These are phyloP conservation scores for Gaertneriomyces sp. DNA, from an alignment of 192 early-diverging fungal genomes.

Conservation along the genomic window DNA sequence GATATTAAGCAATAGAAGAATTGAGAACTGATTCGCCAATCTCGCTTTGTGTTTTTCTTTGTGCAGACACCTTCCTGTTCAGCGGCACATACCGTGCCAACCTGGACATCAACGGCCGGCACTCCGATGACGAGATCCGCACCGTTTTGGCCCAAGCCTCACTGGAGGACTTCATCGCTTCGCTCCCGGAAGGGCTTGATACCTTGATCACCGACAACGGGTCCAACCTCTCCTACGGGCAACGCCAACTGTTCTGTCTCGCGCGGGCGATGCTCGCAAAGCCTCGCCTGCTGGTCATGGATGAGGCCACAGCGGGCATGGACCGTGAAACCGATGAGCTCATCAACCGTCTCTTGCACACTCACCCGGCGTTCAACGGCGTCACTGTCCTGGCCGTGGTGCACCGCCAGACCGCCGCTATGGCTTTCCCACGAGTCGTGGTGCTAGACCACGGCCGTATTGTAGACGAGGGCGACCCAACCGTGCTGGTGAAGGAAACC, in stretches of 20 bases:
- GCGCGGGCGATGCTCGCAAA: slow-evolving; percentile 44
- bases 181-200: slow-evolving; percentile 1
- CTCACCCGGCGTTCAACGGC: slow-evolving; percentile 35
- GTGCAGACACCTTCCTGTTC: slow-evolving; percentile 46
- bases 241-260: slow-evolving; percentile 55
- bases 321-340: slow-evolving; percentile 70
- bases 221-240: slow-evolving; percentile 72
- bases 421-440: slow-evolving; percentile 51
- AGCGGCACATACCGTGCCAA: slow-evolving; percentile 46
- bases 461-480: slow-evolving; percentile 52
- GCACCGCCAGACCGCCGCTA: slow-evolving; percentile 54
- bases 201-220: neutral
- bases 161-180: neutral
- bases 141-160: slow-evolving; percentile 26
- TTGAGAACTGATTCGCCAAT: no score
- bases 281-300: slow-evolving; percentile 47
- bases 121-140: slow-evolving; percentile 46
- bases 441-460: slow-evolving; percentile 49
- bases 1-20: no score
- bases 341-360: slow-evolving; percentile 55
- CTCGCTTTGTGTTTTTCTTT: no score
- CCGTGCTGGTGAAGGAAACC: slow-evolving; percentile 45
- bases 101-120: slow-evolving; percentile 43
- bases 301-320: slow-evolving; percentile 46
- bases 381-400: slow-evolving; percentile 70